Evolutionary conservation across 148 eudicot genomes (phyloP).

Genomic region (Rhododendron molle): DNA sequence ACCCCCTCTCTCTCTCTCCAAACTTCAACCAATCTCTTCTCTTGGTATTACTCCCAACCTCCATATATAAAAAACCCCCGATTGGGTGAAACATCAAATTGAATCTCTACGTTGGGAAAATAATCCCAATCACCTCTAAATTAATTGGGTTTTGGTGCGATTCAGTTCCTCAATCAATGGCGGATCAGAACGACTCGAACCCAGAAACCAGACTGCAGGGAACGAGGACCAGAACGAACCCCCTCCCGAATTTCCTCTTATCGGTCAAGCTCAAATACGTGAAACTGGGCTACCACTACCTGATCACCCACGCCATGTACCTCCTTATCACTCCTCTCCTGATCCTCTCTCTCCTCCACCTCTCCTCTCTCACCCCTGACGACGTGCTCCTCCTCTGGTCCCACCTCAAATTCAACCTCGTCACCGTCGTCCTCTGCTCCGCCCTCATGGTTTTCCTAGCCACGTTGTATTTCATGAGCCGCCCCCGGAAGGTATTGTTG

Average conservation of each 20-base stretch:
- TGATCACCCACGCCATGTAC: constrained; percentile 45
- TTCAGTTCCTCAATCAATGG: constrained; percentile 12
- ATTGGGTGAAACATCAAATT: neutral
- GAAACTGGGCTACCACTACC: constrained; percentile 47
- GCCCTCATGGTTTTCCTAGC: constrained; percentile 32
- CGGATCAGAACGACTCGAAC: neutral
- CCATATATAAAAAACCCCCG: neutral
- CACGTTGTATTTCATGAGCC: constrained; percentile 44
- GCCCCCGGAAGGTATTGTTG: constrained; percentile 23
- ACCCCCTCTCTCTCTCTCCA: neutral
- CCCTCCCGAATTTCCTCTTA: constrained; percentile 35
- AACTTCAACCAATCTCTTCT: neutral
- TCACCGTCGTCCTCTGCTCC: constrained; percentile 38
- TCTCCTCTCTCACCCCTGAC: constrained; percentile 23
- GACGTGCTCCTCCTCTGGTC: constrained; percentile 25
- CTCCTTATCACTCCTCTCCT: constrained; percentile 34
- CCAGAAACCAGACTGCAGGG: neutral
- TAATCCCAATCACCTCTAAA: neutral
- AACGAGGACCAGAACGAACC: neutral
- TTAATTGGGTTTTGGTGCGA: neutral
- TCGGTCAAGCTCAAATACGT: constrained; percentile 49
- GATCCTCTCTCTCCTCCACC: constrained; percentile 11
- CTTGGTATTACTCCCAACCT: neutral
- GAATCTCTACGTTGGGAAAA: neutral
- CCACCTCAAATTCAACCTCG: constrained; percentile 36